Evolutionary conservation across 2,329 filamentous ascomycete species (phyloP).

Genomic region (Microcyclospora tardicrescens): DNA sequence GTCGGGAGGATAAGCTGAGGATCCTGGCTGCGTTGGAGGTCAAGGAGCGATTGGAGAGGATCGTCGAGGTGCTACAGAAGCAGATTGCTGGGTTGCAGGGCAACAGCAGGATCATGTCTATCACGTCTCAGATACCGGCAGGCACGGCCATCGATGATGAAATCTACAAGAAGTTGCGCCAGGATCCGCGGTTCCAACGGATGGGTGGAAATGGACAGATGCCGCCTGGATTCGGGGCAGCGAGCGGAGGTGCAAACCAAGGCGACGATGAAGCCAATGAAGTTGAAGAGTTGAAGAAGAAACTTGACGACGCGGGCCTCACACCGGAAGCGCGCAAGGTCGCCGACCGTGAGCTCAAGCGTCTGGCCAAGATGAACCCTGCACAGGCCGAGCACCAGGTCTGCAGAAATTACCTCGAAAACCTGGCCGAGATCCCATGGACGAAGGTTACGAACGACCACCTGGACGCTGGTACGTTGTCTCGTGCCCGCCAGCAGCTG

Average conservation of each 20-base stretch:
- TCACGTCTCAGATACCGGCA: constrained; percentile 43
- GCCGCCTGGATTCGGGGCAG: constrained; percentile 16
- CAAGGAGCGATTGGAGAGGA: constrained; percentile 63
- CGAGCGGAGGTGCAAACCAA: constrained; percentile 36
- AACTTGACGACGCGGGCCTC: constrained; percentile 67
- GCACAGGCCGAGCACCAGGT: constrained; percentile 95
- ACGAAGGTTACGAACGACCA: constrained; percentile 71
- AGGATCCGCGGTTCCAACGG: constrained; percentile 28
- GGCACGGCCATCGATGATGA: constrained; percentile 30
- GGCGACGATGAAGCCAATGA: constrained; percentile 80
- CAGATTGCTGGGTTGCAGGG: constrained; percentile 77
- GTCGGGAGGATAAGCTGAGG: constrained; percentile 80
- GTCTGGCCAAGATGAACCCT: constrained; percentile 89
- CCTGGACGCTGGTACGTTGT: constrained; percentile 66
- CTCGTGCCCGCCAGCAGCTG: constrained; percentile 71
- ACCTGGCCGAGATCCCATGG: constrained; percentile 89
- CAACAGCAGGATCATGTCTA: constrained; percentile 71
- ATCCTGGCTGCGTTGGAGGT: constrained; percentile 71
- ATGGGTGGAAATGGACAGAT: constrained; percentile 19
- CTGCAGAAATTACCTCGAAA: constrained; percentile 85
- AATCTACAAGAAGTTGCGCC: constrained; percentile 30
- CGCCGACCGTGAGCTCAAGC: constrained; percentile 77
- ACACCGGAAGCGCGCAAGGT: constrained; percentile 77
- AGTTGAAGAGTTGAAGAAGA: constrained; percentile 80
- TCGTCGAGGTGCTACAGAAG: constrained; percentile 70